phyloP scores from a whole-genome alignment of 2,329 filamentous ascomycete species.

The Penicillium frequentans region DNA sequence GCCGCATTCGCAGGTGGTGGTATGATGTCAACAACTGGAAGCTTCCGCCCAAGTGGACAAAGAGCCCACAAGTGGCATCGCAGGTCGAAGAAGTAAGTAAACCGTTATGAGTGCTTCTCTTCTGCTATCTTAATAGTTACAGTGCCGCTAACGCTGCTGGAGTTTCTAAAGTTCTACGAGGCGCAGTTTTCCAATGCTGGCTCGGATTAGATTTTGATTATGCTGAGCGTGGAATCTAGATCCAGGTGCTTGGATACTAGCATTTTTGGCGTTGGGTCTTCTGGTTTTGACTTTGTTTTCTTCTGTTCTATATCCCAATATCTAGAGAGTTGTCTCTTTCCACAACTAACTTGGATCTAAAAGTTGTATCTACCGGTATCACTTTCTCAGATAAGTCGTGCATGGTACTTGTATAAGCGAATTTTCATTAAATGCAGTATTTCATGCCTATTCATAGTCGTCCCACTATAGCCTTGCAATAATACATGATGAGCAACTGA shows the following conservation, averaged over 20 bases:
- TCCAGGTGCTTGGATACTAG: constrained; percentile 2
- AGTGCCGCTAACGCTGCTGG: constrained; percentile 29
- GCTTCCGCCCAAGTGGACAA: constrained; percentile 52
- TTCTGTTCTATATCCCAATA: constrained; percentile 18
- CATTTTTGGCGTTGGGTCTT: constrained; percentile 21
- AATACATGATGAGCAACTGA: background rate
- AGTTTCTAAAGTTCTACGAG: constrained; percentile 40
- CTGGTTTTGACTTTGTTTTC: constrained; percentile 4
- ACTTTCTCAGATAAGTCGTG: background rate
- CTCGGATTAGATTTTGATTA: constrained; percentile 23
- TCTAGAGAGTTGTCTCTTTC: constrained; percentile 3
- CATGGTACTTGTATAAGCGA: background rate
- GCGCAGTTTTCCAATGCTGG: constrained; percentile 36
- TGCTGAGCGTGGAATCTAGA: background rate
- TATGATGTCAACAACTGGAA: constrained; percentile 91
- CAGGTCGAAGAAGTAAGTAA: constrained; percentile 47
- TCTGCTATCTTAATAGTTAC: constrained; percentile 2
- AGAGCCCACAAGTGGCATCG: constrained; percentile 34
- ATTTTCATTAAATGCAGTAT: background rate
- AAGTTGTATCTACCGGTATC: background rate
- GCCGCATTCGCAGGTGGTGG: constrained; percentile 85
- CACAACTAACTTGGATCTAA: background rate
- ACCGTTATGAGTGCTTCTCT: background rate
- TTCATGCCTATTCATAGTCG: background rate
- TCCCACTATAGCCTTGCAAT: background rate